phyloP scores from a whole-genome alignment of 257 asterid genomes.

The Avicennia marina region DNA sequence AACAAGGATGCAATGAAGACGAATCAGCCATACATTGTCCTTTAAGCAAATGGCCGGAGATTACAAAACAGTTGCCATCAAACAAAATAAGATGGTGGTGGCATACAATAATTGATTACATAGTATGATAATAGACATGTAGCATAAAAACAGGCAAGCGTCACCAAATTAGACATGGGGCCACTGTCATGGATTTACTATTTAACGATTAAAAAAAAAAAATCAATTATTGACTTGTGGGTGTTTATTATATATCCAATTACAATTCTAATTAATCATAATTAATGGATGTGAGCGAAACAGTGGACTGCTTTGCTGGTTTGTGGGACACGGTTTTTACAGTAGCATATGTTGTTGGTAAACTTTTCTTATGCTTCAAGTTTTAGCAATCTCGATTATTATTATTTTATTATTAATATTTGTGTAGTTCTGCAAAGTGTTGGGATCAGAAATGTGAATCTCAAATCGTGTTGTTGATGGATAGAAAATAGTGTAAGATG shows the following conservation, averaged over 20 bases:
- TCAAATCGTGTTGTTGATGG: background rate
- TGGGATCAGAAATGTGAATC: background rate
- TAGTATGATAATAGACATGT: too few relatives aligned
- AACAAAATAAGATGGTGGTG: too few relatives aligned
- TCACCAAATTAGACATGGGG: too few relatives aligned
- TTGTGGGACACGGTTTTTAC: slow-evolving; percentile 25
- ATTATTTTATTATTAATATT: too few relatives aligned
- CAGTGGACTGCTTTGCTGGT: slow-evolving; percentile 26
- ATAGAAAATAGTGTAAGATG: background rate
- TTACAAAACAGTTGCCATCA: too few relatives aligned
- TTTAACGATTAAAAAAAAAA: background rate
- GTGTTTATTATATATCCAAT: too few relatives aligned
- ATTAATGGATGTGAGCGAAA: background rate
- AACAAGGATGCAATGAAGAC: too few relatives aligned
- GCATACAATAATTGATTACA: too few relatives aligned
- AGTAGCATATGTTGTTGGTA: background rate
- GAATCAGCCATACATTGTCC: too few relatives aligned
- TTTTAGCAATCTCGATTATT: background rate
- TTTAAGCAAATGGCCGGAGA: too few relatives aligned
- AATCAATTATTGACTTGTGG: slow-evolving; percentile 9
- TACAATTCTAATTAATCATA: too few relatives aligned
- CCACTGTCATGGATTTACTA: background rate
- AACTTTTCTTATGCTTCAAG: slow-evolving; percentile 13
- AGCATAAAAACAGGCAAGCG: too few relatives aligned
- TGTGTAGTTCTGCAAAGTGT: background rate